A percentile compares a stretch with the other conserved stretches of the same genome.
phyloP scores from a whole-genome alignment of 495 filamentous ascomycete genomes.

The Aspergillus olivimuriae region DNA sequence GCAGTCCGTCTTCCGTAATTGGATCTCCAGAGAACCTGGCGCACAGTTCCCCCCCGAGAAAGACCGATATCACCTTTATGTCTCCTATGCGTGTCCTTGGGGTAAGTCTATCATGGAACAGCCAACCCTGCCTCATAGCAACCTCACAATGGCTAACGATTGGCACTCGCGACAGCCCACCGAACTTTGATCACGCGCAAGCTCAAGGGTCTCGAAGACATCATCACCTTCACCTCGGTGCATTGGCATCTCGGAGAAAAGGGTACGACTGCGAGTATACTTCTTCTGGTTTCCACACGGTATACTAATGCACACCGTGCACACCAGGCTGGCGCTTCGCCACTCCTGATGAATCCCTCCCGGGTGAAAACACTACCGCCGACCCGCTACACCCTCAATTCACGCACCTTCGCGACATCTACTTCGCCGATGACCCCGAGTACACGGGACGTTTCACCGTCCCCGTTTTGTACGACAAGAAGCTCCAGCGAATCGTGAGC shows the following conservation, averaged over 20 bases:
- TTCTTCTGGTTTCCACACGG: no score
- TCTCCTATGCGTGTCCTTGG: slow-evolving; percentile 70
- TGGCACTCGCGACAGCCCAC: slow-evolving; percentile 42
- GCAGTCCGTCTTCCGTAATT: slow-evolving; percentile 62
- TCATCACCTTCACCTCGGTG: slow-evolving; percentile 59
- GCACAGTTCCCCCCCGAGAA: slow-evolving; percentile 63
- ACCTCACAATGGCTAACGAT: not conserved
- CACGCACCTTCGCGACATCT: slow-evolving; percentile 54
- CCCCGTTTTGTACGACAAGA: slow-evolving; percentile 57
- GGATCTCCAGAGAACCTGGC: slow-evolving; percentile 57
- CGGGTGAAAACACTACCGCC: slow-evolving; percentile 48
- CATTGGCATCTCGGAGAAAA: slow-evolving; percentile 62
- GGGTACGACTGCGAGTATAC: slow-evolving; percentile 31
- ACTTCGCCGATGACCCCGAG: slow-evolving; percentile 52
- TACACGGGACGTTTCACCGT: slow-evolving; percentile 58
- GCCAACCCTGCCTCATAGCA: not conserved
- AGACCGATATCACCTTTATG: slow-evolving; percentile 64
- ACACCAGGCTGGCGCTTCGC: slow-evolving; percentile 71
- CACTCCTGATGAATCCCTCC: slow-evolving; percentile 55
- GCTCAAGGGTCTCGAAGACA: slow-evolving; percentile 61
- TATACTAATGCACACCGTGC: no score
- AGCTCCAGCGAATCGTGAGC: slow-evolving; percentile 49
- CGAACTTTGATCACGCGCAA: slow-evolving; percentile 60
- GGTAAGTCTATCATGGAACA: slow-evolving; percentile 31
- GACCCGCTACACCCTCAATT: slow-evolving; percentile 47